Base-by-base conservation (phyloP, 495 filamentous ascomycete genomes). In the Letharia lupina region DNA sequence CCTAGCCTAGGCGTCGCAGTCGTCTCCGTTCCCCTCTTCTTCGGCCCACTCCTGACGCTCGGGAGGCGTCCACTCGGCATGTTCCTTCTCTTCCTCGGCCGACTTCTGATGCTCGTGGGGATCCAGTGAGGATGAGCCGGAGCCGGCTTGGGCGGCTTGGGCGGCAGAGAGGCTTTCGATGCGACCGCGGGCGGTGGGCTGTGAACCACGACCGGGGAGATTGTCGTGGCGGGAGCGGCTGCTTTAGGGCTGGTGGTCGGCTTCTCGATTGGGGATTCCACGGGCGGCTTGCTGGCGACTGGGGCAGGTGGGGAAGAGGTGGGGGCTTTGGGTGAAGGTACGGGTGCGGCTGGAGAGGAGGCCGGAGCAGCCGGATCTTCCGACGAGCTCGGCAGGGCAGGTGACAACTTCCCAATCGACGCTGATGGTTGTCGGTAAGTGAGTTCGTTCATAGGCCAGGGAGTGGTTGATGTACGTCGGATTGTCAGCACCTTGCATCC, bases 401-500 rank as follows among this genome's bases (percentile, higher is more conserved):
- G 83, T 77, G 37, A 88, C 82, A 72, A 81, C 70, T 71, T 77
- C 72, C 76, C 83, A 88, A 52, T 68, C 74, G 61, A 88, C 80
- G 45, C 68, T 69, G 44, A 20, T 42, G 40, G n/a, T 28, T 47
- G 37, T 52, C 31, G 52, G 48, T 31, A 12, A 8, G 10, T 16
- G 41, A 15, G 42, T 35, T 11, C 7, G 8, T 28, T 1, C 16
- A 40, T 20, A 23, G 28, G 23, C 58, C 39, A 33, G 23, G 60
- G 31, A 54, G 31, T 23, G 18, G 20, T 8, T 37, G 44, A 65
- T 64, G 15, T 64, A 70, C 69, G n/a, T 66, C 20, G 86, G 86
- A 76, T 89, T 88, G 73, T 87, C 84, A 42, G 84, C 79, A 60
- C 79, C 78, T 66, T 74, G 62, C 74, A 88, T 87, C 83, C 84